These are phyloP conservation scores for Phialophora expanda DNA, from an alignment of 2,329 filamentous ascomycete species.

Conservation along the genomic window DNA sequence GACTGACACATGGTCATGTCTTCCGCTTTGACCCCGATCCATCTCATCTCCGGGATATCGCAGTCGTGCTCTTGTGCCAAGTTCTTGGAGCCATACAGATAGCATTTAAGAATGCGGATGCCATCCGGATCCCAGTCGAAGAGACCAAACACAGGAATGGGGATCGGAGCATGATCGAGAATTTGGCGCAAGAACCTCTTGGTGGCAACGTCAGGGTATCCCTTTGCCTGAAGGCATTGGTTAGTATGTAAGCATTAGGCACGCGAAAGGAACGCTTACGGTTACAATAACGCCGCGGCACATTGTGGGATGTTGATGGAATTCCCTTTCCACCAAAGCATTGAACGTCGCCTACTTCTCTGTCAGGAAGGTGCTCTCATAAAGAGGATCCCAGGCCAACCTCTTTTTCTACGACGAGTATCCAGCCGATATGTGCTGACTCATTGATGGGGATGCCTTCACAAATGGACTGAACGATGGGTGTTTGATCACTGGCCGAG, in stretches of 20 bases:
- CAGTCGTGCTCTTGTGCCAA: slow-evolving; percentile 60
- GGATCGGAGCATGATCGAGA: slow-evolving; percentile 36
- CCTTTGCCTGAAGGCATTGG: slow-evolving; percentile 59
- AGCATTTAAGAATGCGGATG: slow-evolving; percentile 65
- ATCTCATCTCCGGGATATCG: slow-evolving; percentile 56
- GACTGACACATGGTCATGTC: slow-evolving; percentile 44
- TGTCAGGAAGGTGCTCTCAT: slow-evolving; percentile 19
- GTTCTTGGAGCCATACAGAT: slow-evolving; percentile 65
- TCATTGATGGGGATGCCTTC: slow-evolving; percentile 6
- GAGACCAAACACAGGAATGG: slow-evolving; percentile 57
- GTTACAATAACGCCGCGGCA: slow-evolving; percentile 62
- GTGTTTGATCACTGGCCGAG: slow-evolving; percentile 3
- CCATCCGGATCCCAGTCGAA: slow-evolving; percentile 68
- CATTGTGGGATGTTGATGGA: slow-evolving; percentile 51
- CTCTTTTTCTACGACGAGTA: slow-evolving; percentile 69
- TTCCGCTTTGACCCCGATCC: slow-evolving; percentile 62
- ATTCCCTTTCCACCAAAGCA: slow-evolving; percentile 56
- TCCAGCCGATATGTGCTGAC: slow-evolving; percentile 57
- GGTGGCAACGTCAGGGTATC: slow-evolving; percentile 67
- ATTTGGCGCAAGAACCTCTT: slow-evolving; percentile 59
- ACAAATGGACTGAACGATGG: slow-evolving; percentile 25
- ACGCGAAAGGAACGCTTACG: slow-evolving; percentile 45
- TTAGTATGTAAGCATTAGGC: slow-evolving; percentile 10
- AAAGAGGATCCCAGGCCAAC: slow-evolving; percentile 44
- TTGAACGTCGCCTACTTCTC: slow-evolving; percentile 62